These are phyloP conservation scores for Tilletia setariae DNA, from an alignment of 1,284 basidiomycete species.

Conservation along the genomic window DNA sequence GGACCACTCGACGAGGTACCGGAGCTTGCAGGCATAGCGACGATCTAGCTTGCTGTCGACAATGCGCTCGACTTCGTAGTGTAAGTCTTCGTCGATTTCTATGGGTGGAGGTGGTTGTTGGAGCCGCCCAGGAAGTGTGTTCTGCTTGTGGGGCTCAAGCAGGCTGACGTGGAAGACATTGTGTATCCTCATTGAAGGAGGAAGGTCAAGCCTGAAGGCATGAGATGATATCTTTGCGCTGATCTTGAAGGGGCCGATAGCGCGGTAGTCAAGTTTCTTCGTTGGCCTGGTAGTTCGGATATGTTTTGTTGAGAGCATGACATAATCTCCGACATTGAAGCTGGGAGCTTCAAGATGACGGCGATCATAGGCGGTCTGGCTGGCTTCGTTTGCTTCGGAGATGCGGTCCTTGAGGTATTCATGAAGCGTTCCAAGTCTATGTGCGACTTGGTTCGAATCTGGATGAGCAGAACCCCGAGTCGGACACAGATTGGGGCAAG, in stretches of 20 bases:
- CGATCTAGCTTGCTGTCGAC: constrained; percentile 8
- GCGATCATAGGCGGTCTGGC: background rate
- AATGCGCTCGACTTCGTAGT: constrained; percentile 13
- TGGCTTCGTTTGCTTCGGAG: background rate
- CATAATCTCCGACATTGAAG: constrained; percentile 8
- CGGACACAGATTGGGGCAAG: background rate
- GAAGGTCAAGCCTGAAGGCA: constrained; percentile 11
- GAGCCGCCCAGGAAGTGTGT: background rate
- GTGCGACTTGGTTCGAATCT: background rate
- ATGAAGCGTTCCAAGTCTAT: background rate
- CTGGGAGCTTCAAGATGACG: background rate
- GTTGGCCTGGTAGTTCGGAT: background rate
- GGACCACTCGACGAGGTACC: too few relatives aligned
- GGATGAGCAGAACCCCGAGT: background rate
- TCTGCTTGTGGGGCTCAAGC: constrained; percentile 9
- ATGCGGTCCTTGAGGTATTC: background rate
- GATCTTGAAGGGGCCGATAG: too few relatives aligned
- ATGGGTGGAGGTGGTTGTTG: constrained; percentile 11
- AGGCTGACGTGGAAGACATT: too few relatives aligned
- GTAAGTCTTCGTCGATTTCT: background rate
- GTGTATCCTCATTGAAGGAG: constrained; percentile 12
- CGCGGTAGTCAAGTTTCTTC: constrained; percentile 8
- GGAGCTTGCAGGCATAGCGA: too few relatives aligned
- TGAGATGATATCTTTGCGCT: background rate
- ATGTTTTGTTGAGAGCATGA: constrained; percentile 12